Base-by-base conservation (phyloP, 371 early-diverging fungal species). In the Circinella umbellata region DNA sequence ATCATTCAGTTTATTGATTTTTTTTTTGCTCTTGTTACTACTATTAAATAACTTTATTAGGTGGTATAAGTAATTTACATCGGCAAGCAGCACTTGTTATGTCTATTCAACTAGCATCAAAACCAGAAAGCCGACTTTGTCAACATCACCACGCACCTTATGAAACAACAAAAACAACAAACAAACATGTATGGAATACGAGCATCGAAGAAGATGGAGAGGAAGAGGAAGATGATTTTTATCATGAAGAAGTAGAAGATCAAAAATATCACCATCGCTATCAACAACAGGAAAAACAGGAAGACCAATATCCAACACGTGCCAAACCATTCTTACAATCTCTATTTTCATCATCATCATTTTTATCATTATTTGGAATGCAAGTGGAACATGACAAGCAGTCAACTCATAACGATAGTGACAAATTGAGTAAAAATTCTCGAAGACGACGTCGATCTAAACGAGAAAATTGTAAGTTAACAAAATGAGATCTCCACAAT, bases 21-120 rank as follows among this genome's bases (percentile, higher is more conserved):
- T 27, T 27, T 27, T 27, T 27, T 27, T 27, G 27, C 27, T 27
- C 27, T 27, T 27, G 27, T 27, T 27, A 27, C 27, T 27, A 27
- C 27, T 27, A 27, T 27, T 27, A 27, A 27, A 27, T 27, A 27
- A 27, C 27, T 27, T 27, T 27, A 27, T 27, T 27, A 68, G 79
- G 79, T 61, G 77, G 77, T 46, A 77, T 81, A 53, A 71, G 80
- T 11, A 81, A 77, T 57, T 64, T 81, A 47, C 80, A 80, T 66
- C 75, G 78, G 20, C 81, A 84, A 66, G 84, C 81, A 39, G 82
- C 84, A 11, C 51, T 81, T 7, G 76, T 84, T n/a, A 77, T 84
- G 78, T 70, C 84, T 1, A 78, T 81, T 46, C 84, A 84, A 47
- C 73, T 84, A 11, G 81, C 84, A 20, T 78, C 81, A 4, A 77